Conservation (phyloP, 371 early-diverging fungal species). For the Mortierella sp. region DNA sequence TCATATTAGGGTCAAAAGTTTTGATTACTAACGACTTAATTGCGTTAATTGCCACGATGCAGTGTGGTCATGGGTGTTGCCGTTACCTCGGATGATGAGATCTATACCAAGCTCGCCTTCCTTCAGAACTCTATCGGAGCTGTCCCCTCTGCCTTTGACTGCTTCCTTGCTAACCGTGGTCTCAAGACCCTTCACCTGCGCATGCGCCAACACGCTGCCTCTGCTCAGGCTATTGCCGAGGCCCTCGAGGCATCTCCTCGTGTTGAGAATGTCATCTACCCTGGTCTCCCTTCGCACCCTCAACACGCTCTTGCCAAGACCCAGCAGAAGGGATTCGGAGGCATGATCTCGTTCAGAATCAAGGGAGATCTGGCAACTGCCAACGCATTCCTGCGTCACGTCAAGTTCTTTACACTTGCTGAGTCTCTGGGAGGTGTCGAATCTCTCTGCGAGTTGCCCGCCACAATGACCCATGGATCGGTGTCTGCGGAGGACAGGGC, state of each 20-base stretch:
- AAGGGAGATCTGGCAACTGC: slow-evolving; percentile 76
- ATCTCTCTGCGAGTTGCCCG: slow-evolving; percentile 83
- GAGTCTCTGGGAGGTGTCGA: slow-evolving; percentile 93
- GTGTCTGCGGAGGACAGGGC: slow-evolving; percentile 81
- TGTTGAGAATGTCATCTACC: slow-evolving; percentile 86
- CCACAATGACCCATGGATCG: slow-evolving; percentile 90
- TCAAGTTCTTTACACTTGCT: slow-evolving; percentile 83
- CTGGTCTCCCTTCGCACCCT: slow-evolving; percentile 84
- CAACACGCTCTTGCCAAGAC: slow-evolving; percentile 85
- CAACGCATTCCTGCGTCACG: slow-evolving; percentile 74
- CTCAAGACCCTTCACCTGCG: slow-evolving; percentile 95
- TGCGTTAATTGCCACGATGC: neutral
- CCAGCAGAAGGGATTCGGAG: slow-evolving; percentile 86
- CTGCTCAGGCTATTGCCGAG: slow-evolving; percentile 84
- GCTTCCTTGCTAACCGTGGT: slow-evolving; percentile 95
- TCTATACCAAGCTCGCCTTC: slow-evolving; percentile 85
- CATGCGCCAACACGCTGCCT: slow-evolving; percentile 91
- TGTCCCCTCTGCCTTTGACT: slow-evolving; percentile 97
- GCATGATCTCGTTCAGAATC: slow-evolving; percentile 90
- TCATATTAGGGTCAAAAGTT: no score
- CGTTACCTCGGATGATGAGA: slow-evolving; percentile 78
- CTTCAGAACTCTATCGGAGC: slow-evolving; percentile 97
- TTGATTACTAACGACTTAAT: no score
- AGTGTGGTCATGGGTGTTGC: slow-evolving; percentile 96
- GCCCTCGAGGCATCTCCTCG: slow-evolving; percentile 71